Conservation (phyloP, 2,329 filamentous ascomycete genomes). For the Neonectria ditissima region DNA sequence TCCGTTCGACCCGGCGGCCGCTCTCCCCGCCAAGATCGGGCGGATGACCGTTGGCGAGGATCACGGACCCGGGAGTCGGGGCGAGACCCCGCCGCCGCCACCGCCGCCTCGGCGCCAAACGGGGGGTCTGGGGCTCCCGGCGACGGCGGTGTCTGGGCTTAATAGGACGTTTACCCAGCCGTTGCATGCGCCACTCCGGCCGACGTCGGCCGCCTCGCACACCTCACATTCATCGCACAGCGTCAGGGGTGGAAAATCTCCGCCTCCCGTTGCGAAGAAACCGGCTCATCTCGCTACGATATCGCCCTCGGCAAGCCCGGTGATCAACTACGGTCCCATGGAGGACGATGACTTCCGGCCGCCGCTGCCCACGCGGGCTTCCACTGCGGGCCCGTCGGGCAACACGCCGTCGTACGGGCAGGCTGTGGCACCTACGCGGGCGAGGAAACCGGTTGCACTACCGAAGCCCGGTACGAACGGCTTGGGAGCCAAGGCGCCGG, state of each 20-base stretch:
- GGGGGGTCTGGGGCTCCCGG: constrained; percentile 33
- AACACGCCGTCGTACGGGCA: constrained; percentile 28
- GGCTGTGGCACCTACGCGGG: constrained; percentile 32
- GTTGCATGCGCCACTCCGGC: constrained; percentile 46
- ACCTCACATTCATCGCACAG: constrained; percentile 48
- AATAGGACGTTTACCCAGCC: constrained; percentile 45
- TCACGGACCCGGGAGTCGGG: constrained; percentile 39
- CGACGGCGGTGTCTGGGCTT: constrained; percentile 33
- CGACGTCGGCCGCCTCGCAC: constrained; percentile 52
- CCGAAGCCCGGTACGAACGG: constrained; percentile 39
- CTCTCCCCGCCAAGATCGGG: constrained; percentile 60
- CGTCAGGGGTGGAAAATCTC: constrained; percentile 52
- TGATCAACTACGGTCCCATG: constrained; percentile 31
- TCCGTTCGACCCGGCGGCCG: constrained; percentile 60
- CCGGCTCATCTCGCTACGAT: constrained; percentile 64
- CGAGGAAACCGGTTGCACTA: constrained; percentile 44
- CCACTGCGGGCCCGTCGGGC: constrained; percentile 32
- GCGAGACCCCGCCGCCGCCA: constrained; percentile 59
- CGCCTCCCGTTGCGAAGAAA: constrained; percentile 73
- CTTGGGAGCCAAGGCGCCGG: constrained; percentile 34
- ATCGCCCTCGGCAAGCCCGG: constrained; percentile 43
- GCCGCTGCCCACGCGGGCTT: constrained; percentile 39
- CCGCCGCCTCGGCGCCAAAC: constrained; percentile 58
- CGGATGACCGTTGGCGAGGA: constrained; percentile 59
- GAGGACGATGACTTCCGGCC: constrained; percentile 43